Evolutionary conservation across 768 basidiomycete genomes (phyloP).

Genomic region (Sarcomyxa edulis): DNA sequence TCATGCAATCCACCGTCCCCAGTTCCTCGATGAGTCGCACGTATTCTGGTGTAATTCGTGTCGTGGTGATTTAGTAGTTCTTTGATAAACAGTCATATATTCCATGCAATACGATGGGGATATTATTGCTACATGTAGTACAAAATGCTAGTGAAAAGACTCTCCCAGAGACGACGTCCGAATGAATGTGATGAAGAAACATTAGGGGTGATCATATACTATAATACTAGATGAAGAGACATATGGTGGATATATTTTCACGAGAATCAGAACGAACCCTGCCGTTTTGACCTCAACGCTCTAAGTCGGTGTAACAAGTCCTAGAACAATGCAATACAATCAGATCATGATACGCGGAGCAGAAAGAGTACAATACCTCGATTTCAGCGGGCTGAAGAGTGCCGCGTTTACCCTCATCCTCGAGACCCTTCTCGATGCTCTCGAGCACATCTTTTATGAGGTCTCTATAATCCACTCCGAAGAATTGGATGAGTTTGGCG

Average conservation of each 20-base stretch:
- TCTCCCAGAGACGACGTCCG: too few species aligned
- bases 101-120: too few species aligned
- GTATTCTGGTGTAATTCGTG: conserved; percentile 89
- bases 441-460: conserved; percentile 74
- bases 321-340: conserved; percentile 23
- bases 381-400: conserved; percentile 63
- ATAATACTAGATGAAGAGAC: too few species aligned
- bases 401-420: conserved; percentile 63
- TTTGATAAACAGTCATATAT: conserved; percentile 28
- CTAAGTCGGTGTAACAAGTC: conserved; percentile 52
- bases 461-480: conserved; percentile 81
- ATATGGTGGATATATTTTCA: too few species aligned
- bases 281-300: conserved; percentile 52
- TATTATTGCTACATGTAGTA: too few species aligned
- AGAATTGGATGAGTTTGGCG: conserved; percentile 83
- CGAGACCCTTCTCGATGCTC: conserved; percentile 71
- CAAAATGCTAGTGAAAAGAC: too few species aligned
- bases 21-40: conserved; percentile 84
- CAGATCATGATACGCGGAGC: conserved; percentile 6
- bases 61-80: conserved; percentile 73
- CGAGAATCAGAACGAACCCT: too few species aligned
- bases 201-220: too few species aligned
- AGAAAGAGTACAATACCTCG: conserved; percentile 47
- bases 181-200: too few species aligned
- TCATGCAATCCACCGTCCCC: conserved; percentile 42